Percentiles rank a stretch among this genome's conserved stretches.
These are phyloP conservation scores for Posidonia australis DNA, from an alignment of 106 monocot genomes.

Conservation along the genomic window DNA sequence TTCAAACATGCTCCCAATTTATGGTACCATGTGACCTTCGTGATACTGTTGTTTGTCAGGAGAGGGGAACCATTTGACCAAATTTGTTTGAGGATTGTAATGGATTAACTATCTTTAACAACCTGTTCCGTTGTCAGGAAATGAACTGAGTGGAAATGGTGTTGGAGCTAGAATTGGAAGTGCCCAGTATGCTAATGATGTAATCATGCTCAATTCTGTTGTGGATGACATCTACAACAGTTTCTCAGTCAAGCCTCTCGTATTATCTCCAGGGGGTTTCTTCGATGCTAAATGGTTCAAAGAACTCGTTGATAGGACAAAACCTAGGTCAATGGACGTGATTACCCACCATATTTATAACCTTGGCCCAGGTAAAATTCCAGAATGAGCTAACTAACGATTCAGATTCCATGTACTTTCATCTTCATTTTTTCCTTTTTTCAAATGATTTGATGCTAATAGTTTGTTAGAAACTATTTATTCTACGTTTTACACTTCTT, in stretches of 20 bases:
- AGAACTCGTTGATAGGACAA: constrained; percentile 44
- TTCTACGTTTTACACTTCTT: background rate
- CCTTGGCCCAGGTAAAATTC: constrained; percentile 62
- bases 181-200: constrained; percentile 61
- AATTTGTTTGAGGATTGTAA: background rate
- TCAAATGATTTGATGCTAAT: background rate
- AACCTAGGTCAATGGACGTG: constrained; percentile 55
- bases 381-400: background rate
- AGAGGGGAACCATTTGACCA: background rate
- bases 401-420: background rate
- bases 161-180: constrained; percentile 52
- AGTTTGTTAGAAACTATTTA: background rate
- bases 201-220: constrained; percentile 39
- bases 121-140: constrained; percentile 32
- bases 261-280: constrained; percentile 77
- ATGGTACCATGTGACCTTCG: no score
- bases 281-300: constrained; percentile 55
- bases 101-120: background rate
- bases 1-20: no score
- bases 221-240: constrained; percentile 43
- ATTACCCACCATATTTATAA: constrained; percentile 97
- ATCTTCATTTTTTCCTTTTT: background rate
- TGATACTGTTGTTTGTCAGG: background rate
- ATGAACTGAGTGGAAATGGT: constrained; percentile 83
- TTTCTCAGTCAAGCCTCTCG: constrained; percentile 36